These are phyloP conservation scores for Penicillium herquei DNA, from an alignment of 495 filamentous ascomycete species.

Conservation along the genomic window DNA sequence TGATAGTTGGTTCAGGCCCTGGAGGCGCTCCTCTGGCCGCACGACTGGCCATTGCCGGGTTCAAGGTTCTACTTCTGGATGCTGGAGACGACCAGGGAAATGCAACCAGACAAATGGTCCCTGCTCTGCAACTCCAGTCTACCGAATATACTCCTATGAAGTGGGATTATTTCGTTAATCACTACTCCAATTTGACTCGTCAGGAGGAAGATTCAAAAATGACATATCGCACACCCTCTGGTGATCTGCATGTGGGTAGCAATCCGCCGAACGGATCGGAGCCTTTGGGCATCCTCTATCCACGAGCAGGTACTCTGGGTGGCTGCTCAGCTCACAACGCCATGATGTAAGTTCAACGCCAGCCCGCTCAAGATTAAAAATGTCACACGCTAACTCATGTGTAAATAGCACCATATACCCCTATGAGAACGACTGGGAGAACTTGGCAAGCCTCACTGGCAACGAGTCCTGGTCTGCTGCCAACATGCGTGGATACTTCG, in stretches of 20 bases:
- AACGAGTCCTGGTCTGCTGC: constrained; percentile 35
- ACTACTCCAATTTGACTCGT: constrained; percentile 34
- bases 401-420: constrained; percentile 29
- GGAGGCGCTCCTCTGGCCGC: constrained; percentile 62
- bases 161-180: constrained; percentile 49
- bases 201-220: constrained; percentile 45
- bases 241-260: constrained; percentile 32
- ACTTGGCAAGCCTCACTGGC: constrained; percentile 38
- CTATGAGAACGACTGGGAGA: constrained; percentile 43
- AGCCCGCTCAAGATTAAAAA: not conserved
- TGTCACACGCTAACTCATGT: not conserved
- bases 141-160: constrained; percentile 38
- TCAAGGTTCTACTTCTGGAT: constrained; percentile 58
- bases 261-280: constrained; percentile 34
- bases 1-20: constrained; percentile 61
- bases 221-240: constrained; percentile 35
- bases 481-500: constrained; percentile 43
- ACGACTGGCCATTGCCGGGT: constrained; percentile 57
- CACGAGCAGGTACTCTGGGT: constrained; percentile 42
- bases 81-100: constrained; percentile 59
- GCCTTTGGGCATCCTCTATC: constrained; percentile 40
- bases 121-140: constrained; percentile 36
- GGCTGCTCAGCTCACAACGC: constrained; percentile 47
- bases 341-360: constrained; percentile 30
- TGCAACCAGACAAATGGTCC: constrained; percentile 29